These are phyloP conservation scores for Plasmodium gallinaceum DNA, from an alignment of 169 alveolate species.

Conservation along the genomic window DNA sequence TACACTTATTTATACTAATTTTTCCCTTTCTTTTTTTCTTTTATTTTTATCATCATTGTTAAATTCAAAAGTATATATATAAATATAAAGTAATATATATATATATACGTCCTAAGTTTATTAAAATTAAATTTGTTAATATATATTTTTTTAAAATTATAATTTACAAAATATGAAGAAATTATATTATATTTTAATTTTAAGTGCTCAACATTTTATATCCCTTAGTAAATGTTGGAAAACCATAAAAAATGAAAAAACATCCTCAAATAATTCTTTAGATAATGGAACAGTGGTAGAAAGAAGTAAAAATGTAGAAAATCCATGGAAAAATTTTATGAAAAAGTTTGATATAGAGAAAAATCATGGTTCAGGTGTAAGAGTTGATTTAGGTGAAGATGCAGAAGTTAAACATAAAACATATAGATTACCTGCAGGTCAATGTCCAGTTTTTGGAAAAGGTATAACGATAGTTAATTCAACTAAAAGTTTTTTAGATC, in stretches of 20 bases:
- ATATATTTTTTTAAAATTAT: too few species aligned
- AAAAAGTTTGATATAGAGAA: conserved; percentile 81
- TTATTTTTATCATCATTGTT: too few species aligned
- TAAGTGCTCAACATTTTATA: conserved; percentile 37
- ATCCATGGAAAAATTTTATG: conserved; percentile 82
- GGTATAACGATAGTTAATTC: conserved; percentile 77
- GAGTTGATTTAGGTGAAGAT: conserved; percentile 84
- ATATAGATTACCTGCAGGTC: conserved; percentile 85
- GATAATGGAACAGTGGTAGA: conserved; percentile 4
- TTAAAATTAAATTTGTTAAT: too few species aligned
- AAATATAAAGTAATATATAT: too few species aligned
- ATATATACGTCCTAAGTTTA: too few species aligned
- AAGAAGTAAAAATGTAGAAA: conserved; percentile 47
- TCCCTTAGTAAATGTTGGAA: conserved; percentile 5
- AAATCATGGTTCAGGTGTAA: conserved; percentile 84
- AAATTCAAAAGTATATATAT: too few species aligned
- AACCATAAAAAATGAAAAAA: background rate
- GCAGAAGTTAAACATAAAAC: conserved; percentile 67
- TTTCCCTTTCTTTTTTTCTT: too few species aligned
- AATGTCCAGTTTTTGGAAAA: conserved; percentile 88
- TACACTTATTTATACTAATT: too few species aligned
- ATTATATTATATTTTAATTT: conserved; percentile 41
- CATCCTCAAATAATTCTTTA: background rate
- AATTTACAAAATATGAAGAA: conserved; percentile 44
- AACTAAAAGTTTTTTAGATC: conserved; percentile 79